phyloP scores from a whole-genome alignment of 2,329 filamentous ascomycete genomes.

The Fusarium multiceps region DNA sequence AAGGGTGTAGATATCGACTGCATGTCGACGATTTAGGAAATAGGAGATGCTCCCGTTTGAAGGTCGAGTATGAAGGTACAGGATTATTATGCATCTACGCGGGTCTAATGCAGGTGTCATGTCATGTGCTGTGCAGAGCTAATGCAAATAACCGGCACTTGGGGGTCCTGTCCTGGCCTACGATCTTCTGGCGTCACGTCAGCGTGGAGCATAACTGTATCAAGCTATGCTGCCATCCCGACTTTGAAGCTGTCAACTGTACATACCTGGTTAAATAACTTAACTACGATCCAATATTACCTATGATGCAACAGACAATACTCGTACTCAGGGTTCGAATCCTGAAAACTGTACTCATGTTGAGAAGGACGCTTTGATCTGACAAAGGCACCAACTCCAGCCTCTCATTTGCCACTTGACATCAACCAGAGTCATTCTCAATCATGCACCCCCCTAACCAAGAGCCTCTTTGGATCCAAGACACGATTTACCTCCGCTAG shows the following conservation, averaged over 20 bases:
- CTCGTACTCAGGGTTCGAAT: neutral
- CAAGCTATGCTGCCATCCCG: neutral
- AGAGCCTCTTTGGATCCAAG: slow-evolving; percentile 10
- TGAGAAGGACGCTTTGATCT: slow-evolving; percentile 28
- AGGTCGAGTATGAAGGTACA: slow-evolving; percentile 28
- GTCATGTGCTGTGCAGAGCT: slow-evolving; percentile 16
- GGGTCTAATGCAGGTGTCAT: slow-evolving; percentile 13
- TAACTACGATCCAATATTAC: slow-evolving; percentile 6
- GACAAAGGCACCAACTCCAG: slow-evolving; percentile 17
- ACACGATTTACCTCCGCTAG: neutral
- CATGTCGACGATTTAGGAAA: slow-evolving; percentile 45
- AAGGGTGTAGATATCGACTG: slow-evolving; percentile 39
- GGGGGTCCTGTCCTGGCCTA: slow-evolving; percentile 17
- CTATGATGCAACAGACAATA: slow-evolving; percentile 16
- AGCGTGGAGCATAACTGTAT: slow-evolving; percentile 15
- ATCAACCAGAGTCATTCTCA: slow-evolving; percentile 22
- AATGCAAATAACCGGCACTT: slow-evolving; percentile 39
- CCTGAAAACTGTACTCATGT: neutral
- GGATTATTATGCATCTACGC: slow-evolving; percentile 22
- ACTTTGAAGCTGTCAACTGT: slow-evolving; percentile 7
- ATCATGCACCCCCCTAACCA: slow-evolving; percentile 29
- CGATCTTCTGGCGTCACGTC: slow-evolving; percentile 28
- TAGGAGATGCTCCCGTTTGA: slow-evolving; percentile 38
- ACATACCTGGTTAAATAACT: slow-evolving; percentile 5
- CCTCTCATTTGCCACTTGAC: slow-evolving; percentile 22